Evolutionary conservation across 1,139 yeast species (phyloP).

Genomic region (Protomyces pachydermus): DNA sequence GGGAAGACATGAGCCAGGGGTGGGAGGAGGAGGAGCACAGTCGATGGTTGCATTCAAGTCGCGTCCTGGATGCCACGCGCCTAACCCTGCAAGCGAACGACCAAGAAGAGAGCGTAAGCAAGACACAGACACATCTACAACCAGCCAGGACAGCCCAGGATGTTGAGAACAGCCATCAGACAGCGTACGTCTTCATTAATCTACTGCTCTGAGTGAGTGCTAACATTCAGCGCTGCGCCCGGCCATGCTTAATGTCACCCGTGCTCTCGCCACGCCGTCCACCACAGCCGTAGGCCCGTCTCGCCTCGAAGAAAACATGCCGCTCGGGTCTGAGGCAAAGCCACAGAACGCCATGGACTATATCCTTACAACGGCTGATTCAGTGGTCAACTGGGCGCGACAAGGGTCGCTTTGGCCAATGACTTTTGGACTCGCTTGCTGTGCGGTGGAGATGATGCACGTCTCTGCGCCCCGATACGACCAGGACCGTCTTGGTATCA

Average conservation of each 20-base stretch:
- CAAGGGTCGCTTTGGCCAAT: slow-evolving; percentile 93
- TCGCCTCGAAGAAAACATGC: slow-evolving; percentile 35
- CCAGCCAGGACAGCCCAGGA: neutral
- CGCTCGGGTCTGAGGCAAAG: slow-evolving; percentile 51
- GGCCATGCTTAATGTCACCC: slow-evolving; percentile 11
- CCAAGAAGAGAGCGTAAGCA: neutral
- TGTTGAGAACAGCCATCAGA: neutral
- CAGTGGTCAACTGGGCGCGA: slow-evolving; percentile 86
- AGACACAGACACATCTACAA: too few relatives aligned
- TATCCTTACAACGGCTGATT: slow-evolving; percentile 77
- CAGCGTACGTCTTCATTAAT: neutral
- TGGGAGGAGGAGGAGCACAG: neutral
- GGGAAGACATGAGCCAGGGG: slow-evolving; percentile 4
- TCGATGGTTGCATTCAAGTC: neutral
- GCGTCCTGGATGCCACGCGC: neutral
- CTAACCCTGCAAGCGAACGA: neutral
- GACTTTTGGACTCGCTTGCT: slow-evolving; percentile 51
- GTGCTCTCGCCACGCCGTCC: slow-evolving; percentile 22
- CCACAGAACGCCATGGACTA: slow-evolving; percentile 64
- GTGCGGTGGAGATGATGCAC: slow-evolving; percentile 92
- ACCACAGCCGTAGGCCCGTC: slow-evolving; percentile 17
- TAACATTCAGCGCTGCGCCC: slow-evolving; percentile 1
- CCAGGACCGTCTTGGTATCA: slow-evolving; percentile 87
- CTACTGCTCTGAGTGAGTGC: neutral
- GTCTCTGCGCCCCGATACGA: slow-evolving; percentile 88